Evolutionary conservation across 2,329 filamentous ascomycete genomes (phyloP), one percentile per base, ranked within the genome.

Genomic region (Grosmannia huntii): DNA sequence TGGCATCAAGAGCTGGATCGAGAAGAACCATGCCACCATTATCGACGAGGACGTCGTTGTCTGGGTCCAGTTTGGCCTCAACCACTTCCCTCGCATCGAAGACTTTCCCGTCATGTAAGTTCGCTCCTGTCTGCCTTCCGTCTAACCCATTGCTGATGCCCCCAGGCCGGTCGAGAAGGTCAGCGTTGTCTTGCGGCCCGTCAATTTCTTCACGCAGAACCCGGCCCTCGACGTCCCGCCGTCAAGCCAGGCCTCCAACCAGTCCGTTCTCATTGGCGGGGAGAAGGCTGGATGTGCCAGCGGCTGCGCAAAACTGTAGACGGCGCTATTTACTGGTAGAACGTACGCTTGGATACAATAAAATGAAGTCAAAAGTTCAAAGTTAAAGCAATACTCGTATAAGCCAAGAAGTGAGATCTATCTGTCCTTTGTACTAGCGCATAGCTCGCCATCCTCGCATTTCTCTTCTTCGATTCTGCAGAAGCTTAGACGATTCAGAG

Each of bases 101-200:
- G 84, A 87, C 65, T 87, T 84, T 73, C 84, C 82, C 0, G 81
- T 86, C 5, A 86, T 87, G 84, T 51, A 10, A 31, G 27, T 33
- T n/a, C n/a, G n/a, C 19, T 23, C 10, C 9, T 2, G 10, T 1
- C 4, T 4, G 4, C 4, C 12, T 49, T 27, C 14, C 21, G 23
- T 1, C 4, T 25, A 12, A 0, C 12, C 12, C 23, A 25, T 16
- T 4, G 21, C 46, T 49, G 2, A 49, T 12, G 21, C 36, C 6
- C 46, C 46, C 23, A 51, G 49, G 49, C 55, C 55, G 28, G 48
- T 57, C 25, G 59, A 60, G 21, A 59, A 54, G 7, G 46, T 59
- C 52, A 23, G 44, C 5, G 52, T 61, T 4, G 25, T 49, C n/a
- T 27, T 61, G 28, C 49, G 51, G 31, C 60, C 60, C 1, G 57